phyloP scores from a whole-genome alignment of 768 basidiomycete genomes.

The Hericium coralloides region DNA sequence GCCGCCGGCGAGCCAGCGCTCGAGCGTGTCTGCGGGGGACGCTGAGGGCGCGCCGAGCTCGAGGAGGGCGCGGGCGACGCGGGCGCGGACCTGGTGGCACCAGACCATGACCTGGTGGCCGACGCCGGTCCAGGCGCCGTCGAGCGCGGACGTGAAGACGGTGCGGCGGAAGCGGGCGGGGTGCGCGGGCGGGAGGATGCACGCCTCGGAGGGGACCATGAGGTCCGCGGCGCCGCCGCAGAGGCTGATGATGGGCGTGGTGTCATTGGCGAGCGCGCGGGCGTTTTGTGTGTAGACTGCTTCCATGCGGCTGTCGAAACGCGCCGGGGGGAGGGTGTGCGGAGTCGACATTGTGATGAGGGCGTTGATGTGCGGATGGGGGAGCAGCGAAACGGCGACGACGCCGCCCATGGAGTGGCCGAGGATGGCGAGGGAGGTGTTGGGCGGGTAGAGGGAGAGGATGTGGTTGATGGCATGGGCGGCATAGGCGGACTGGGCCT shows the following conservation, averaged over 20 bases:
- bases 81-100: constrained; percentile 96
- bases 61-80: constrained; percentile 70
- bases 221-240: constrained; percentile 90
- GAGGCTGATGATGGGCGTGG: constrained; percentile 70
- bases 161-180: constrained; percentile 38
- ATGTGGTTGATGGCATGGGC: constrained; percentile 66
- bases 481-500: constrained; percentile 73
- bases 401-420: constrained; percentile 98
- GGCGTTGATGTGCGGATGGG: constrained; percentile 55
- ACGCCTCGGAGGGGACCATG: constrained; percentile 88
- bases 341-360: constrained; percentile 97
- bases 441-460: constrained; percentile 59
- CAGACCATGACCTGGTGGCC: constrained; percentile 97
- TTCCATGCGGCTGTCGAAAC: constrained; percentile 77
- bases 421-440: constrained; percentile 64
- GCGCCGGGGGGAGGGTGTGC: constrained; percentile 77
- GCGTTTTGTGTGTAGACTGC: constrained; percentile 50
- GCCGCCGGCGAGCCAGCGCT: constrained; percentile 64
- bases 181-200: constrained; percentile 37
- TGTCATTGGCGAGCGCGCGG: constrained; percentile 30
- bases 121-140: constrained; percentile 92
- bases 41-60: constrained; percentile 40
- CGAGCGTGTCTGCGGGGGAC: constrained; percentile 33
- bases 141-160: constrained; percentile 78
- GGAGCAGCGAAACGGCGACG: constrained; percentile 74